These are phyloP conservation scores for Pleurotus tuber-regium DNA, from an alignment of 768 basidiomycete species.

Conservation along the genomic window DNA sequence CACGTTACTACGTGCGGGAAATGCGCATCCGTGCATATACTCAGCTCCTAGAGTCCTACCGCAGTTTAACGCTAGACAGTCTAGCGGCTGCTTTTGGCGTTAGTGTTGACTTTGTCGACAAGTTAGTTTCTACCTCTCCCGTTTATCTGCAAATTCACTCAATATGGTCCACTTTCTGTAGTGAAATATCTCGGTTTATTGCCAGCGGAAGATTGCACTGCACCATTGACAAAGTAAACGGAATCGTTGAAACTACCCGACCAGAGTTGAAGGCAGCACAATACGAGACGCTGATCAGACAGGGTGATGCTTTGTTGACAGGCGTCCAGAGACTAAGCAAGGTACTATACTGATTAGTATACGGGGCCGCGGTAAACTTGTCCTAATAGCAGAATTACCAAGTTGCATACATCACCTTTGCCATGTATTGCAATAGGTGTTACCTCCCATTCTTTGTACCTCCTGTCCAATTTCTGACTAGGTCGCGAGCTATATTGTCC, in stretches of 20 bases:
- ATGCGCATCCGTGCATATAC: slow-evolving; percentile 94
- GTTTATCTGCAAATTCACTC: too few species aligned
- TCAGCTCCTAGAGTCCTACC: slow-evolving; percentile 90
- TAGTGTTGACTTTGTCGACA: slow-evolving; percentile 82
- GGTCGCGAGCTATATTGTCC: too few species aligned
- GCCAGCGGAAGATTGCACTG: slow-evolving; percentile 81
- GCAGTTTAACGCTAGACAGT: slow-evolving; percentile 84
- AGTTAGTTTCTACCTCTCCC: too few species aligned
- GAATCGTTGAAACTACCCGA: slow-evolving; percentile 89
- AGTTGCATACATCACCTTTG: too few species aligned
- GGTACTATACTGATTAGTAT: slow-evolving; percentile 70
- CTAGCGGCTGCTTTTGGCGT: slow-evolving; percentile 89
- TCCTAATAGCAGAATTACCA: too few species aligned
- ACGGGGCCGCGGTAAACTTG: too few species aligned
- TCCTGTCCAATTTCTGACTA: too few species aligned
- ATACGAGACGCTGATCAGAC: slow-evolving; percentile 90
- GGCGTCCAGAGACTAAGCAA: slow-evolving; percentile 88
- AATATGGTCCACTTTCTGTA: too few species aligned
- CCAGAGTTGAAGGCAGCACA: slow-evolving; percentile 69
- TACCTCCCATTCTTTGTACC: too few species aligned
- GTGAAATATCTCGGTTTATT: slow-evolving; percentile 92
- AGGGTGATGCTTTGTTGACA: slow-evolving; percentile 87
- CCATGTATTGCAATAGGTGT: too few species aligned
- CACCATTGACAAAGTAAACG: slow-evolving; percentile 92
- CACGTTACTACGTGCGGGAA: slow-evolving; percentile 89